Percentiles rank a stretch among this genome's conserved stretches.
Conservation (phyloP, 768 basidiomycete species). For the Termitomyces titanicus region DNA sequence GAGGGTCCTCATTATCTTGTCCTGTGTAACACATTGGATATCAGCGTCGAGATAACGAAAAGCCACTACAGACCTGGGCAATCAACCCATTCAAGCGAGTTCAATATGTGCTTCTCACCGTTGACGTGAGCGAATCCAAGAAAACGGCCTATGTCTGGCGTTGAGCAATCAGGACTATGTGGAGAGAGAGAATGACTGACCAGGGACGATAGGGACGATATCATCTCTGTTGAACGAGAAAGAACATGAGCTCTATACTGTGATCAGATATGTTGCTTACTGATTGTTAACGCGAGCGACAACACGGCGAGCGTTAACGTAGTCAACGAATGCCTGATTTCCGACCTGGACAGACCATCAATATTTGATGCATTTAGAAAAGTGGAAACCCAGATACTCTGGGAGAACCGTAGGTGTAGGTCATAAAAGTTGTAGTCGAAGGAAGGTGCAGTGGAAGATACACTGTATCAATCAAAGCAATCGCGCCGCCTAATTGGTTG, state of each 20-base stretch:
- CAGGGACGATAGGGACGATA: conserved; percentile 27
- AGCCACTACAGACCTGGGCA: conserved; percentile 14
- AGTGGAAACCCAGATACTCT: conserved; percentile 8
- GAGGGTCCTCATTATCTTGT: conserved; percentile 17
- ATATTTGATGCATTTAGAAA: background rate
- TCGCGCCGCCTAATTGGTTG: conserved; percentile 16
- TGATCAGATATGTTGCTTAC: conserved; percentile 12
- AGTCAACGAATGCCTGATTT: conserved; percentile 52
- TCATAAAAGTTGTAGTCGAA: conserved; percentile 13
- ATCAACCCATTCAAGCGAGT: conserved; percentile 13
- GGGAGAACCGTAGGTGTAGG: conserved; percentile 21
- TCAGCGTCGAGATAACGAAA: background rate
- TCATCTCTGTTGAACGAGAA: conserved; percentile 21
- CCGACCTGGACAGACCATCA: conserved; percentile 34
- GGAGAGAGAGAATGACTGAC: conserved; percentile 7
- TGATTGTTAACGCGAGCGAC: conserved; percentile 49
- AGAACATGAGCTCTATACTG: background rate
- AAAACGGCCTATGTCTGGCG: conserved; percentile 17
- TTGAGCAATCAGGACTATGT: background rate
- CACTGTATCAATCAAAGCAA: conserved; percentile 23
- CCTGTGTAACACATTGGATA: conserved; percentile 3
- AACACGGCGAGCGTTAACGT: conserved; percentile 38
- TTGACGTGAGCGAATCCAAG: conserved; percentile 36
- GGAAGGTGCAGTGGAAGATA: conserved; percentile 22
- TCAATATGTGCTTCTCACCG: conserved; percentile 24